These are phyloP conservation scores for Gaeumannomyces sp. DNA, from an alignment of 2,329 filamentous ascomycete species.

Conservation along the genomic window DNA sequence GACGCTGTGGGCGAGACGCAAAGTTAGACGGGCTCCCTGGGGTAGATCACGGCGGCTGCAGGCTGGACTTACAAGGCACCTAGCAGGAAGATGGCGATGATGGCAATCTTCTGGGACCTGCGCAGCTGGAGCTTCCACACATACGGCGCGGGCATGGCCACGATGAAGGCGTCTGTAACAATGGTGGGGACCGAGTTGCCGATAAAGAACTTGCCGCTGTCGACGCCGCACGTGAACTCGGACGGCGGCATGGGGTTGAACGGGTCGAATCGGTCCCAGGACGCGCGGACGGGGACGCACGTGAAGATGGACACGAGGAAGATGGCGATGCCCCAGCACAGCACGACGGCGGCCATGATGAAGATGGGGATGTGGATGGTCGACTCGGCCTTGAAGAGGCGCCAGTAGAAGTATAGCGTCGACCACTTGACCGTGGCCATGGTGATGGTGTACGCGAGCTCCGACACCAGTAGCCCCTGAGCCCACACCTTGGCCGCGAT, in stretches of 20 bases:
- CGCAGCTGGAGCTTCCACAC: conserved; percentile 4
- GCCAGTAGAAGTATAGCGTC: conserved; percentile 7
- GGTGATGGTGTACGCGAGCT: background rate
- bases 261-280: background rate
- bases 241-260: background rate
- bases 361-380: conserved; percentile 3
- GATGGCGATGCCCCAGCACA: conserved; percentile 1
- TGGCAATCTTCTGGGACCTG: conserved; percentile 1
- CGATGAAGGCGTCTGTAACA: background rate
- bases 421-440: background rate
- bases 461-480: background rate
- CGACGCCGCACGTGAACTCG: conserved; percentile 1
- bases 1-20: background rate
- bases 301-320: background rate
- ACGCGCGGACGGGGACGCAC: background rate
- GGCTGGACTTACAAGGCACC: background rate
- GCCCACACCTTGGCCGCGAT: background rate
- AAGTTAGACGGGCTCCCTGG: background rate
- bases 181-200: background rate
- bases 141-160: conserved; percentile 2
- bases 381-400: background rate
- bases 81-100: conserved; percentile 2
- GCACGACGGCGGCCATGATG: background rate
- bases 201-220: background rate
- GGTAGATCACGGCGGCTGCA: background rate